Base-by-base conservation (phyloP, 208 protist genomes). In the Leishmania arabica region DNA sequence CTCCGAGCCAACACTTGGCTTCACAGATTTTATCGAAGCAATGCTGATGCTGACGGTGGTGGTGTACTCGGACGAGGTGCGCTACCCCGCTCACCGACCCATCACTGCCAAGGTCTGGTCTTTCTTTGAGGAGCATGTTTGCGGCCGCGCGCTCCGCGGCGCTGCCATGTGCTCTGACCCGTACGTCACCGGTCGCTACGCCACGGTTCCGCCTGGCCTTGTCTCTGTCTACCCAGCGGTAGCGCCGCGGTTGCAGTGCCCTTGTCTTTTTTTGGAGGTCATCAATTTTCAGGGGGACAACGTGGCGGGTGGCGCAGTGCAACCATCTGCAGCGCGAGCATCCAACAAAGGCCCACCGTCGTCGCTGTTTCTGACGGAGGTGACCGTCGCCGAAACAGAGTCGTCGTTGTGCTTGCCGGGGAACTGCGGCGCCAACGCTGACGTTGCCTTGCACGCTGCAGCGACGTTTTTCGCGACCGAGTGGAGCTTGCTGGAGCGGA, bases 61-160 rank as follows among this genome's bases (percentile, higher is more conserved):
- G 15, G 89, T 88, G 13, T 98, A 89, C 80, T 87, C 92, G 1
- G 88, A 98, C 77, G 91, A 95, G 79, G 64, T 64, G 53, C 45
- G 54, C 45, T 91, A 89, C 70, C 86, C 88, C 0, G 83, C 89
- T 40, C 91, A 95, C 75, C 86, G 89, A 34, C 86, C 91, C 37
- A 84, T 98, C 70, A 93, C 92, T 31, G 90, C 92, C 47, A 98
- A 98, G 83, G 77, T 95, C 13, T 98, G 95, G 93, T 84, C 82
- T 72, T 80, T 91, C 53, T 95, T 96, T 71, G 90, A 95, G 72
- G 80, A 91, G 49, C 85, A 90, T 78, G 85, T 93, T 40, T 92
- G 89, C 71, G 80, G 77, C 42, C 85, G 84, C 34, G 84, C 75
- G 19, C 42, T 82, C 13, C 24, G 54, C 51, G 69, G 71, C 8